Evolutionary conservation across 495 filamentous ascomycete species (phyloP), one percentile per base, ranked within the genome.

Genomic region (Xylaria longipes): DNA sequence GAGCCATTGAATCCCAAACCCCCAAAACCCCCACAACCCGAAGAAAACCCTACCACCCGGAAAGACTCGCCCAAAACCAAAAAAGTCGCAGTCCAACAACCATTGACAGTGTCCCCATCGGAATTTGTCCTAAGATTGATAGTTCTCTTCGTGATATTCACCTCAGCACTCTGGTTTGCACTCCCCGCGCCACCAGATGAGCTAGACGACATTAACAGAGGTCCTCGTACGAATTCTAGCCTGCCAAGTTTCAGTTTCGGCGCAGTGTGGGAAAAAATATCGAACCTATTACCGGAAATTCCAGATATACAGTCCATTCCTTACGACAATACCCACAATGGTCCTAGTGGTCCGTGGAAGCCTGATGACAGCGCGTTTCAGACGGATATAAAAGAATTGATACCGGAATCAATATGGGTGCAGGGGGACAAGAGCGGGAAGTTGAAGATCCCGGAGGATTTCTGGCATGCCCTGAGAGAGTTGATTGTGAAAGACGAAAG

Each of bases 401-500:
- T 87, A 1, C 85, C 85, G 0, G 75, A 80, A 14, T 43, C 79
- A 41, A 71, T 82, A 27, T 78, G 82, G 68, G 80, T 82, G 37
- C 76, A 80, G 31, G 78, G 79, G 37, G 80, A 85, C 68, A 73
- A 80, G 37, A 73, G 74, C 0, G 86, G 85, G 43, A 81, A 83
- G 39, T 63, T 79, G 0, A 73, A 81, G 54, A 84, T 90, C 58
- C 77, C 85, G 2, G 78, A 86, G 25, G 83, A 87, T 9, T 88
- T 90, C 62, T 91, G 86, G 87, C 78, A 83, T 58, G 88, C 87
- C 5, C 72, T 91, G 25, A 78, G 77, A 41, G 78, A 79, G 14
- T 50, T 71, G 11, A 80, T 82, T 35, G 61, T 66, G 27, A 66
- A 69, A 5, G 83, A 85, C 43, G 69, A 77, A 14, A 74, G 70